Conservation (phyloP, 805 yeast species). For the Ogataea pignaliae region DNA sequence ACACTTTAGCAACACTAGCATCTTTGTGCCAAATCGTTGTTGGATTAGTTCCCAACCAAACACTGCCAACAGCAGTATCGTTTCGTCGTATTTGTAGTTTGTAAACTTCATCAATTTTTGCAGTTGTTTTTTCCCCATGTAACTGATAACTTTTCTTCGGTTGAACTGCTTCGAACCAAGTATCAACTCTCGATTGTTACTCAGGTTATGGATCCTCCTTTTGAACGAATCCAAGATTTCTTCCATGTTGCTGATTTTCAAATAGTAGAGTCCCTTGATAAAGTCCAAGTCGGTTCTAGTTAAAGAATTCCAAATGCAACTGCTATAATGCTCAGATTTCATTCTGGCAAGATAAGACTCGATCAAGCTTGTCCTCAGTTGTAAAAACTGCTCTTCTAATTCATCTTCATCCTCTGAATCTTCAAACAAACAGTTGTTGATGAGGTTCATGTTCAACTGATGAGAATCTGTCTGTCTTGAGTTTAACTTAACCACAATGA, state of each 20-base stretch:
- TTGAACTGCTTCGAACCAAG: constrained; percentile 13
- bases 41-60: constrained; percentile 35
- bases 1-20: constrained; percentile 28
- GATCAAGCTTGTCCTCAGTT: constrained; percentile 19
- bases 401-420: constrained; percentile 20
- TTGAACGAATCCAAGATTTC: constrained; percentile 18
- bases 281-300: constrained; percentile 10
- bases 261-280: constrained; percentile 22
- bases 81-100: constrained; percentile 6
- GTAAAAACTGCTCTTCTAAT: constrained; percentile 12
- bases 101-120: constrained; percentile 9
- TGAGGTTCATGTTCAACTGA: constrained; percentile 7
- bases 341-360: constrained; percentile 23
- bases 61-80: constrained; percentile 19
- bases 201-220: constrained; percentile 10
- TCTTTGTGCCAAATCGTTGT: constrained; percentile 23
- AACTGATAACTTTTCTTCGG: constrained; percentile 4
- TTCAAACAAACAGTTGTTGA: constrained; percentile 13
- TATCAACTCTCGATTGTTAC: constrained; percentile 9
- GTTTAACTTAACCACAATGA: constrained; percentile 26
- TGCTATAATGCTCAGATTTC: constrained; percentile 25
- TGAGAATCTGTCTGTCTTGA: constrained; percentile 7
- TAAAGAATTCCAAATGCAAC: constrained; percentile 22
- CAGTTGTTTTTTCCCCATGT: constrained; percentile 3
- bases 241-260: constrained; percentile 23